Evolutionary conservation across 768 basidiomycete genomes (phyloP), one percentile per base, ranked within the genome.

Genomic region (Phlebiopsis flavidoalba): DNA sequence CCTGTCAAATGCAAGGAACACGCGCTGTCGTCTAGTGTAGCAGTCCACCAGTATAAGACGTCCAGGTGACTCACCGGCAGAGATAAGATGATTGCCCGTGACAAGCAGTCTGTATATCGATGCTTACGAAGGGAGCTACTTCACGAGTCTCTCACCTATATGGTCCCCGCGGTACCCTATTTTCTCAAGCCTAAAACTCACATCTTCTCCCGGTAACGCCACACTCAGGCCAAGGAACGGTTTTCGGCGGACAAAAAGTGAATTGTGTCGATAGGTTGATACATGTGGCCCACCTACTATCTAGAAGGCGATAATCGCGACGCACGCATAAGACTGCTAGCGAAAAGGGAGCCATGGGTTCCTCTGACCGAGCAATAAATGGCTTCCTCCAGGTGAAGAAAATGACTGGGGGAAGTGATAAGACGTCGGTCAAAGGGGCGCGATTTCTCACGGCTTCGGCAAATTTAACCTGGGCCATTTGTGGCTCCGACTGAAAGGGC

Each of bases 231-330:
- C 6, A 31, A 2, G 26, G 6, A 31, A 6, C 26, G 6, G 26
- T 31, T 31, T 31, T 31, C 6, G 26, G 26, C 26, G 26, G 6
- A 31, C 26, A 31, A 46, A 46, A 12, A n/a, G 24, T 40, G 48
- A 51, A 55, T 35, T 15, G 22, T 12, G 17, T 12, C 19, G 46
- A 58, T 43, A 51, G 24, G 11, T 43, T 17, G 40, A 43, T 43
- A 37, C 17, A 64, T 74, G 70, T 74, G 57, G 71, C 73, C 72
- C 72, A 60, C 70, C 73, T 64, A 74, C 73, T 74, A 74, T 74
- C 73, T 74, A 74, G 73, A 72, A 73, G 68, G 63, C 69, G 70
- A 67, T 74, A 71, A 74, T 74, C 67, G 66, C 69, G 62, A 62
- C 53, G 60, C 61, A 66, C 63, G 64, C 68, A 64, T 74, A 73